Percentiles rank a stretch among this genome's conserved stretches.
These are phyloP conservation scores for Rhodotorula paludigena DNA, from an alignment of 768 basidiomycete genomes.

Conservation along the genomic window DNA sequence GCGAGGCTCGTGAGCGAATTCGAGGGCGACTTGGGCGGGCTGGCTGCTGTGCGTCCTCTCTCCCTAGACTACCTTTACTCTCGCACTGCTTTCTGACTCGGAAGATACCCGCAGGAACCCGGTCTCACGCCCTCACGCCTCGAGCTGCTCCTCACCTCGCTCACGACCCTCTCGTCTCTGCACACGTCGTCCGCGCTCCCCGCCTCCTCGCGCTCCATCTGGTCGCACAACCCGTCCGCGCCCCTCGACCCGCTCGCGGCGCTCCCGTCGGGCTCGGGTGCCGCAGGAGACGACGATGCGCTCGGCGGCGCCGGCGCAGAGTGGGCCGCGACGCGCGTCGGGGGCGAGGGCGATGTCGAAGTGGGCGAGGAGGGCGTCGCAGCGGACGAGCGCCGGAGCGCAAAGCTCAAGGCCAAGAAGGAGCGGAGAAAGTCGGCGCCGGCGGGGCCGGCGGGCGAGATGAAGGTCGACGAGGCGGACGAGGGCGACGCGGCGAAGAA, in stretches of 20 bases:
- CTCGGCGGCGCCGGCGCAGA: slow-evolving; percentile 8
- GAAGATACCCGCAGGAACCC: slow-evolving; percentile 17
- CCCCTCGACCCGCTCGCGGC: slow-evolving; percentile 35
- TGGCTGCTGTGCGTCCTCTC: slow-evolving; percentile 27
- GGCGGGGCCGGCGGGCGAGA: neutral
- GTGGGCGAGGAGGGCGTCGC: slow-evolving; percentile 37
- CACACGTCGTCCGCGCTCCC: slow-evolving; percentile 33
- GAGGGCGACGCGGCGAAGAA: neutral
- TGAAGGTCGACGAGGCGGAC: slow-evolving; percentile 17
- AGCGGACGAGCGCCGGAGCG: slow-evolving; percentile 14
- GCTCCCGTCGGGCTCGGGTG: neutral
- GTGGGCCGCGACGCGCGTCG: slow-evolving; percentile 30
- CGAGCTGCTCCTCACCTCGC: slow-evolving; percentile 34
- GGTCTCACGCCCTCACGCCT: slow-evolving; percentile 34
- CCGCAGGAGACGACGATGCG: neutral
- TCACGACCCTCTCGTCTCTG: slow-evolving; percentile 36
- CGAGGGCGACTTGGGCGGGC: slow-evolving; percentile 31
- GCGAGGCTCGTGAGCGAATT: slow-evolving; percentile 34
- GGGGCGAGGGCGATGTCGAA: slow-evolving; percentile 36
- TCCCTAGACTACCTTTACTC: neutral
- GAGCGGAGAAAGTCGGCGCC: slow-evolving; percentile 16
- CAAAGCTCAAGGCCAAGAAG: slow-evolving; percentile 2
- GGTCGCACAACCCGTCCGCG: slow-evolving; percentile 30
- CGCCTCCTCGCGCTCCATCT: slow-evolving; percentile 25
- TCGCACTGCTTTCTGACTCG: neutral